Evolutionary conservation across 2,329 filamentous ascomycete species (phyloP), one percentile per base, ranked within the genome.

Genomic region (Thielaviopsis euricoi): DNA sequence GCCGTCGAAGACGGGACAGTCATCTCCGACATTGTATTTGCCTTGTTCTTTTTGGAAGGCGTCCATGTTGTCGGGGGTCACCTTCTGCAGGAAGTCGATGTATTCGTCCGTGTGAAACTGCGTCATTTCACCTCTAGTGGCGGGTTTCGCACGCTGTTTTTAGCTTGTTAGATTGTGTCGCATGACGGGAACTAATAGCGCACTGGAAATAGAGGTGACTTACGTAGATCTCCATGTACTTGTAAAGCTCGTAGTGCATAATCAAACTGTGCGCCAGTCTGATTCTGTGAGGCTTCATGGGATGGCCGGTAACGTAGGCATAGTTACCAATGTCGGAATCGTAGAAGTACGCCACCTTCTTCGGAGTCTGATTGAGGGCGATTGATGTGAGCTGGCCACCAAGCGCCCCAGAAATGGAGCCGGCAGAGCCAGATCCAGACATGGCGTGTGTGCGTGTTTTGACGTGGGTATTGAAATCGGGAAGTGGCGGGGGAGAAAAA

Each of bases 61-160:
- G 65, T 98, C 94, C 88, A 97, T 97, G 69, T 98, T 98, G 73
- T 98, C 93, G 1, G 93, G 94, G 0, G 93, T 97, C 58, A 98
- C 93, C 65, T 94, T 95, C 73, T 79, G 86, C 19, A 98, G 76
- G 67, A 97, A 98, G 58, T 95, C 88, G 62, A 98, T 88, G 71
- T 98, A 98, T 66, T 96, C 90, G 67, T 87, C 82, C 55, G 89
- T 93, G 70, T 98, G 93, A 67, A 97, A 98, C 62, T 93, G 86
- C 57, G 85, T 87, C 77, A 98, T 87, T 70, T 97, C 90, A 65
- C 93, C 85, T 63, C 85, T 82, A 29, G 85, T 90, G 17, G 93
- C 93, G 10, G 89, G 86, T 75, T 91, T 91, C 57, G 86, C 86
- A 62, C 86, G 83, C 86, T 89, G 66, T 55, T 29, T n/a, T 13